A percentile compares a stretch with the other conserved stretches of the same genome.
These are phyloP conservation scores for Cytospora piceicola DNA, from an alignment of 2,329 filamentous ascomycete genomes.

Conservation along the genomic window DNA sequence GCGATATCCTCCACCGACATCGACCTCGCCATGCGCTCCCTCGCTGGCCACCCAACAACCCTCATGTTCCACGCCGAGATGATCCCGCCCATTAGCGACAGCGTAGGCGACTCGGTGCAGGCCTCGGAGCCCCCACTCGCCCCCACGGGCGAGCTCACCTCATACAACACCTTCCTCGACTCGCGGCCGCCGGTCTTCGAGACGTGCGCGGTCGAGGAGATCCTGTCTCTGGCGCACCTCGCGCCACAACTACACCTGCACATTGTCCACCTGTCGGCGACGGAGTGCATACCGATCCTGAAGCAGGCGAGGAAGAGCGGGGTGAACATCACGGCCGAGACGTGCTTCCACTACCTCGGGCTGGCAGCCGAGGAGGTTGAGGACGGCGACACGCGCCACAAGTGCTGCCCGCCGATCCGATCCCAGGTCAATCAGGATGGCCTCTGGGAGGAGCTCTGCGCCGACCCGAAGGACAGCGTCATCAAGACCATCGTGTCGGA, in stretches of 20 bases:
- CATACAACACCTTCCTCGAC: slow-evolving; percentile 88
- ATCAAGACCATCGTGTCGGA: slow-evolving; percentile 93
- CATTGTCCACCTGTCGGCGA: slow-evolving; percentile 91
- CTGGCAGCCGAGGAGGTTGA: slow-evolving; percentile 80
- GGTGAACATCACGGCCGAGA: slow-evolving; percentile 89
- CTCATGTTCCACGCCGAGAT: slow-evolving; percentile 99
- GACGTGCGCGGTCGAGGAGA: slow-evolving; percentile 86
- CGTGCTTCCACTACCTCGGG: slow-evolving; percentile 92
- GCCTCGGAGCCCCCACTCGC: slow-evolving; percentile 69
- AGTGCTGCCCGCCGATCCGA: slow-evolving; percentile 93
- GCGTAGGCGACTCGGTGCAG: slow-evolving; percentile 78
- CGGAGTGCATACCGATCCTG: slow-evolving; percentile 82
- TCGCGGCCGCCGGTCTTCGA: slow-evolving; percentile 90
- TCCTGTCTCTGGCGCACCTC: slow-evolving; percentile 77
- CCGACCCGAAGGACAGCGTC: slow-evolving; percentile 66
- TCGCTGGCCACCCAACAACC: slow-evolving; percentile 82
- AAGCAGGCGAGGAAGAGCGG: slow-evolving; percentile 72
- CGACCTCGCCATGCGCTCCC: slow-evolving; percentile 74
- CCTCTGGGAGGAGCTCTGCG: slow-evolving; percentile 81
- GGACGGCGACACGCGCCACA: slow-evolving; percentile 87
- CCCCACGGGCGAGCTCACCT: slow-evolving; percentile 71
- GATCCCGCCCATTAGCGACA: slow-evolving; percentile 83
- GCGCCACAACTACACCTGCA: slow-evolving; percentile 85
- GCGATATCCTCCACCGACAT: slow-evolving; percentile 84
- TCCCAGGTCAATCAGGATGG: slow-evolving; percentile 79